phyloP scores from a whole-genome alignment of 768 basidiomycete species.

The Lactarius psammicola region DNA sequence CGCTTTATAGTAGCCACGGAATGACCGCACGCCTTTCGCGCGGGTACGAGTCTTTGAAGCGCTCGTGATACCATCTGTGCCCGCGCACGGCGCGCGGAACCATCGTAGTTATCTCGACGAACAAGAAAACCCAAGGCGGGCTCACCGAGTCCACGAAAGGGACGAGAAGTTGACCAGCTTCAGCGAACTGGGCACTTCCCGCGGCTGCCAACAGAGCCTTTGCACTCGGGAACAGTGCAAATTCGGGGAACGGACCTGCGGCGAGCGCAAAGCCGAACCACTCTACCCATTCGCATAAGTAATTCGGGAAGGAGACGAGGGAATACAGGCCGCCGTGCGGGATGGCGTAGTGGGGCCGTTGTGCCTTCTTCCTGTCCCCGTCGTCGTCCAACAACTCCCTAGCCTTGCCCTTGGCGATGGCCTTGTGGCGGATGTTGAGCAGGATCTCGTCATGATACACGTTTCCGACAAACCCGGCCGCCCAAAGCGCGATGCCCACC shows the following conservation, averaged over 20 bases:
- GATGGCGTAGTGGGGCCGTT: constrained; percentile 66
- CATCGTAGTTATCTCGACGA: constrained; percentile 75
- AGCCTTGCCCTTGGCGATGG: constrained; percentile 38
- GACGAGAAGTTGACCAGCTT: constrained; percentile 28
- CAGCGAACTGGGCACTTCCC: background rate
- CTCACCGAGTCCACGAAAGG: constrained; percentile 41
- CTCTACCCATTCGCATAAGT: constrained; percentile 93
- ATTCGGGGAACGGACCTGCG: constrained; percentile 49
- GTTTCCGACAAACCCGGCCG: constrained; percentile 71
- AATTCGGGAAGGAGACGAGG: constrained; percentile 89
- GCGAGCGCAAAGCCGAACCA: constrained; percentile 88
- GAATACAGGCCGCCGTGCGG: constrained; percentile 76
- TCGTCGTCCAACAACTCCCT: constrained; percentile 30
- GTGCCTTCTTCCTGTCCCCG: background rate
- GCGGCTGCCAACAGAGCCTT: background rate
- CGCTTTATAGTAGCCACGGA: constrained; percentile 66
- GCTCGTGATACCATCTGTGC: constrained; percentile 80
- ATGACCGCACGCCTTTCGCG: constrained; percentile 71
- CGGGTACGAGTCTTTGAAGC: constrained; percentile 73
- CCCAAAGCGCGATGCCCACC: constrained; percentile 65
- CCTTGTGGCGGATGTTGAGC: constrained; percentile 71
- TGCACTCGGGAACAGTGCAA: constrained; percentile 29
- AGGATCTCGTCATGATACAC: constrained; percentile 89
- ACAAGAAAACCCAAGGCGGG: constrained; percentile 81
- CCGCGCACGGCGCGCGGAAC: constrained; percentile 76